Percentiles rank a stretch among this genome's conserved stretches.
phyloP scores from a whole-genome alignment of 805 yeast genomes.

The Debaryomyces castellii region DNA sequence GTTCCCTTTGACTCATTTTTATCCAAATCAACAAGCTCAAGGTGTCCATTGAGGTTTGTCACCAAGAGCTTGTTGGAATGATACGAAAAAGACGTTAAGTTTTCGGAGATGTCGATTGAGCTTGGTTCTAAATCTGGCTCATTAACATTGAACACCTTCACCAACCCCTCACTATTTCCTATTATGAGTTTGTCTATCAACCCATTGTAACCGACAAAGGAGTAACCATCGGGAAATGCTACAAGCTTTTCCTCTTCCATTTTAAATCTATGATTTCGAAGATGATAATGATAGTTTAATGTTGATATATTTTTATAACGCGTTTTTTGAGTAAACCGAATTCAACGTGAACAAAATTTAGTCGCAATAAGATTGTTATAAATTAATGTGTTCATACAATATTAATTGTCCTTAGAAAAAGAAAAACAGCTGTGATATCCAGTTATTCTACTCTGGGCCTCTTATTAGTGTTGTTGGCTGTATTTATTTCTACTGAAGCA shows the following conservation, averaged over 20 bases:
- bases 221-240: constrained; percentile 44
- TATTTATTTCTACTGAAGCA: no score
- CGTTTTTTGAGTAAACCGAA: neutral
- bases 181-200: constrained; percentile 38
- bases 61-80: constrained; percentile 21
- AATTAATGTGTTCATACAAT: no score
- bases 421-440: no score
- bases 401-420: no score
- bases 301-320: neutral
- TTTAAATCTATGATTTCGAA: neutral
- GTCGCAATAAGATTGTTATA: no score
- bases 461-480: no score
- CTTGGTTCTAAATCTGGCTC: constrained; percentile 61
- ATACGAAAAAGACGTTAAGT: constrained; percentile 41
- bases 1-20: constrained; percentile 28
- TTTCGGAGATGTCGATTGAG: constrained; percentile 50
- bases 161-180: constrained; percentile 54
- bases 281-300: neutral
- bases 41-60: constrained; percentile 43
- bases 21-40: constrained; percentile 39
- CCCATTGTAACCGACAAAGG: constrained; percentile 25
- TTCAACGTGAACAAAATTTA: neutral
- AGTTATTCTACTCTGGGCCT: no score
- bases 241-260: constrained; percentile 31
- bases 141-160: constrained; percentile 48